These are phyloP conservation scores for Myriosclerotinia duriaeana DNA, from an alignment of 2,329 filamentous ascomycete species.

Conservation along the genomic window DNA sequence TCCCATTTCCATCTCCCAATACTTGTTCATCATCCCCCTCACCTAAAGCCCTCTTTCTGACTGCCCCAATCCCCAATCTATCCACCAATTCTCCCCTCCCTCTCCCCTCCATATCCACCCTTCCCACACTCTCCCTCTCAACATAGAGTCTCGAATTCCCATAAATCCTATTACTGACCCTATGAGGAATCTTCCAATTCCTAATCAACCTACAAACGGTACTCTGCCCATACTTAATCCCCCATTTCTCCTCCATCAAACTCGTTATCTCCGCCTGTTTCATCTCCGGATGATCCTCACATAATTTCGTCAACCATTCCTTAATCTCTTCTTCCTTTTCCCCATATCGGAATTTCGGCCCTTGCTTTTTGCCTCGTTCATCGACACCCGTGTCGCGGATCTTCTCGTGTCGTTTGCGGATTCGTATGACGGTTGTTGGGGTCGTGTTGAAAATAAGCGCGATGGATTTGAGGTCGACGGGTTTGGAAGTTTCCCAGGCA, in stretches of 20 bases:
- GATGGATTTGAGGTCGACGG: slow-evolving; percentile 18
- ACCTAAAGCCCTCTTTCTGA: slow-evolving; percentile 15
- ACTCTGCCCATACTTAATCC: background rate
- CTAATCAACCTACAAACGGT: background rate
- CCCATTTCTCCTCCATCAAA: background rate
- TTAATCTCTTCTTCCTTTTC: slow-evolving; percentile 22
- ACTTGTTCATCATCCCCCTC: slow-evolving; percentile 18
- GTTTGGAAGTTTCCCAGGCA: background rate
- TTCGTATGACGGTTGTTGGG: slow-evolving; percentile 25
- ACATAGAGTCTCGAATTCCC: background rate
- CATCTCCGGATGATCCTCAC: slow-evolving; percentile 25
- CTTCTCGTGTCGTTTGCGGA: slow-evolving; percentile 24
- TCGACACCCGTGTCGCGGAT: slow-evolving; percentile 28
- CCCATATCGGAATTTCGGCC: slow-evolving; percentile 25
- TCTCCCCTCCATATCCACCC: background rate
- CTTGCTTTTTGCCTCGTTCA: slow-evolving; percentile 25
- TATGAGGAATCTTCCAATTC: background rate
- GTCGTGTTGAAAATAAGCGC: slow-evolving; percentile 28
- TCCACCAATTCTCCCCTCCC: slow-evolving; percentile 3
- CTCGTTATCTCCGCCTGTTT: slow-evolving; percentile 22
- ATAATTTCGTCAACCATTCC: slow-evolving; percentile 19
- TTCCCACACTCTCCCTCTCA: background rate
- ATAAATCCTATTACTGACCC: background rate
- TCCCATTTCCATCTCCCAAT: slow-evolving; percentile 23
- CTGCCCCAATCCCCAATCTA: slow-evolving; percentile 15